phyloP scores from a whole-genome alignment of 371 early-diverging fungal species.

The Apophysomyces elegans region DNA sequence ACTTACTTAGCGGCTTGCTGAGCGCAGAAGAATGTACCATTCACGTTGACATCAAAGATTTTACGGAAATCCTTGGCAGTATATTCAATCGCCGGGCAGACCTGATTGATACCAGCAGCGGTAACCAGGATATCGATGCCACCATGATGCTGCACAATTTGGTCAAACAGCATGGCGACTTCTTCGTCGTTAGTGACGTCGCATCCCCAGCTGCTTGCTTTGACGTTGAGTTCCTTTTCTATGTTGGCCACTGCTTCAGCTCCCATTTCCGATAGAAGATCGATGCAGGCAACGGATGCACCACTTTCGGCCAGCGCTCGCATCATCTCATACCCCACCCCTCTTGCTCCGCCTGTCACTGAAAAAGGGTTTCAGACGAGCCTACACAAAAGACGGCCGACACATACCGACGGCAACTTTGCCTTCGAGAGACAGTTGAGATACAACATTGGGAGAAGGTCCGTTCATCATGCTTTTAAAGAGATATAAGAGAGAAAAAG shows the following conservation, averaged over 20 bases:
- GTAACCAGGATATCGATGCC: constrained; percentile 35
- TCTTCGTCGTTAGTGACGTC: constrained; percentile 41
- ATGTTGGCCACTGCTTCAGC: constrained; percentile 24
- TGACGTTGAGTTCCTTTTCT: constrained; percentile 27
- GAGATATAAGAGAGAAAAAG: neutral
- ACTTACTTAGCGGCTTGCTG: constrained; percentile 45
- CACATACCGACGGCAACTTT: constrained; percentile 44
- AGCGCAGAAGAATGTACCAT: constrained; percentile 37
- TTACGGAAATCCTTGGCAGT: constrained; percentile 28
- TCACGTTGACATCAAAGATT: constrained; percentile 41
- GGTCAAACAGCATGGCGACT: constrained; percentile 31
- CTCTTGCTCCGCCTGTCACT: constrained; percentile 54
- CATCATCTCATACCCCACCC: constrained; percentile 53
- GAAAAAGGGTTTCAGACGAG: constrained; percentile 6
- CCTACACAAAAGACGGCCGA: neutral
- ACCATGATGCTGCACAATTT: constrained; percentile 36
- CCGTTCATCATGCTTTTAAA: constrained; percentile 6
- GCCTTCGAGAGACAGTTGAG: constrained; percentile 35
- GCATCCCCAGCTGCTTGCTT: constrained; percentile 40
- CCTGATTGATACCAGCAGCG: constrained; percentile 32
- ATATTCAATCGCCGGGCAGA: constrained; percentile 31
- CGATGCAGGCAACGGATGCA: constrained; percentile 46
- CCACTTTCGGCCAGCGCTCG: constrained; percentile 43
- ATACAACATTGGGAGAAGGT: constrained; percentile 26
- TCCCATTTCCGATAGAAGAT: constrained; percentile 28